Conservation (phyloP, 2,329 filamentous ascomycete genomes). For the Neopestalotiopsis clavispora region DNA sequence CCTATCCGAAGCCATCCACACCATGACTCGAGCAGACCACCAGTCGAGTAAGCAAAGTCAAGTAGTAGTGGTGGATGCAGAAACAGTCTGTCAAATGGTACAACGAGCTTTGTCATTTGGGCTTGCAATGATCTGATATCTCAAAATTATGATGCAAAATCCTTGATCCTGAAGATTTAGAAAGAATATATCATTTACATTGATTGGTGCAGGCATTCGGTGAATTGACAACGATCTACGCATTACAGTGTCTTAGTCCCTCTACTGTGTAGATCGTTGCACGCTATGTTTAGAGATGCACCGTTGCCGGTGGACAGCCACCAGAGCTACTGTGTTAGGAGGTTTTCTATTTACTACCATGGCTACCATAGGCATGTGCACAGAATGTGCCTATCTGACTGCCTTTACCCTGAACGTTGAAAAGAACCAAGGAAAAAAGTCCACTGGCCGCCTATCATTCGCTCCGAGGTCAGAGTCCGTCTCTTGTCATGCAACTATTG, state of each 20-base stretch:
- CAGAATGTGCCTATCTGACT: background rate
- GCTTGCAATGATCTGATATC: no score
- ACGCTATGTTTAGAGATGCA: background rate
- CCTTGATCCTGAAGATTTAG: no score
- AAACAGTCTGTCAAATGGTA: no score
- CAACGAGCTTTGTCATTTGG: no score
- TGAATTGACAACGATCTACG: background rate
- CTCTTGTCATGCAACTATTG: background rate
- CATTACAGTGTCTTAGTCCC: background rate
- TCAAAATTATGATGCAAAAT: no score
- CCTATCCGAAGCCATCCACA: background rate
- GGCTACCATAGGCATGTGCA: background rate
- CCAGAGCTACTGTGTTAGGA: background rate
- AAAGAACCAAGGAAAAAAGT: background rate
- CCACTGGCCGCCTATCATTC: background rate
- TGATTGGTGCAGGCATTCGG: background rate
- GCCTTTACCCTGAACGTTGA: background rate
- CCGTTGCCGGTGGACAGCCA: background rate
- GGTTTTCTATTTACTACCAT: background rate
- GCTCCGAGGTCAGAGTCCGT: background rate
- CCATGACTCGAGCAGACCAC: constrained; percentile 12
- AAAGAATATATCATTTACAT: background rate
- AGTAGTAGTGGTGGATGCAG: background rate
- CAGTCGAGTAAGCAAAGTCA: constrained; percentile 8
- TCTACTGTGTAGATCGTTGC: background rate